Conservation (phyloP, 2,329 filamentous ascomycete species). For the Fusarium sororula region DNA sequence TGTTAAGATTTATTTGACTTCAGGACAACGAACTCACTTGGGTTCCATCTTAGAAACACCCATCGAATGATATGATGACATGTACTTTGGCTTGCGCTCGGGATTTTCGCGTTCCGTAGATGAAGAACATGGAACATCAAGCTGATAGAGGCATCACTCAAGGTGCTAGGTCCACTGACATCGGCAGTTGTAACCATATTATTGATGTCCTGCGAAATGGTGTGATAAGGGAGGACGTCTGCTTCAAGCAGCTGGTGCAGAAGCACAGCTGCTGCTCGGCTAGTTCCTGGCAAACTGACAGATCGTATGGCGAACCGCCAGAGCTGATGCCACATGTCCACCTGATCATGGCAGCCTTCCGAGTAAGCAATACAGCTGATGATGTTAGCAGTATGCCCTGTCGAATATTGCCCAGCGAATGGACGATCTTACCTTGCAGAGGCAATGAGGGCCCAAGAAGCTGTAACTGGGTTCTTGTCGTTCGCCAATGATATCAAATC, state of each 20-base stretch:
- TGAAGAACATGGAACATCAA: conserved; percentile 77
- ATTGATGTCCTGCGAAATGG: conserved; percentile 74
- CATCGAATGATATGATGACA: conserved; percentile 81
- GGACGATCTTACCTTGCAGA: conserved; percentile 71
- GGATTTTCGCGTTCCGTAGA: conserved; percentile 71
- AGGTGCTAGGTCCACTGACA: conserved; percentile 78
- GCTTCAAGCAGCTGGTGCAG: conserved; percentile 73
- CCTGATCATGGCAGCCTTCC: conserved; percentile 47
- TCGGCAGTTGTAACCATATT: conserved; percentile 80
- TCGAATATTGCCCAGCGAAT: background rate
- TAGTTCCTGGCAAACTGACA: conserved; percentile 74
- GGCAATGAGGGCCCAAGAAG: conserved; percentile 87
- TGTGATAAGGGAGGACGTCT: conserved; percentile 72
- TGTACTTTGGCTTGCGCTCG: conserved; percentile 72
- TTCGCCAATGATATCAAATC: conserved; percentile 67
- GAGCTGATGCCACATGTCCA: conserved; percentile 70
- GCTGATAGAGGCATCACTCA: conserved; percentile 81
- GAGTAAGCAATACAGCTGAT: conserved; percentile 46
- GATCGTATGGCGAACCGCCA: conserved; percentile 80
- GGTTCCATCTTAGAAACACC: conserved; percentile 84
- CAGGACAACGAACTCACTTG: conserved; percentile 63
- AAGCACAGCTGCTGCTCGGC: conserved; percentile 79
- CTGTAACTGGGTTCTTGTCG: conserved; percentile 73
- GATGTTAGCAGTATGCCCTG: conserved; percentile 30
- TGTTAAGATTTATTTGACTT: background rate